Evolutionary conservation across 148 eudicot genomes (phyloP).

Genomic region (Mesembryanthemum crystallinum): DNA sequence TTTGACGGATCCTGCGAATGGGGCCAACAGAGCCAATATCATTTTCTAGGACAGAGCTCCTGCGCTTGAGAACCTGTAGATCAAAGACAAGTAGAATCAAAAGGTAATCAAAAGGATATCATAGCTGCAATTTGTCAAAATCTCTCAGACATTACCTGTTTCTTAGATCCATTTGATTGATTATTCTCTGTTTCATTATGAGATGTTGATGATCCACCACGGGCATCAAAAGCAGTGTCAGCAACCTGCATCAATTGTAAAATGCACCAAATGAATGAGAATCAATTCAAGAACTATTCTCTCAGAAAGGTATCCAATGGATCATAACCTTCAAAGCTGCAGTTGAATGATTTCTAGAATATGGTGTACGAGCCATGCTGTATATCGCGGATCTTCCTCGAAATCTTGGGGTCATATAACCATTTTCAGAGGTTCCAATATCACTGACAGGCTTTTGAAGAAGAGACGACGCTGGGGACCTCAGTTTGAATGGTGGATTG

Average conservation of each 20-base stretch:
- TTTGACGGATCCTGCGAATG: conserved; percentile 87
- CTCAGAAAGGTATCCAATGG: background rate
- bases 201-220: conserved; percentile 35
- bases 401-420: conserved; percentile 60
- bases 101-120: conserved; percentile 8
- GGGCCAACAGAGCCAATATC: conserved; percentile 80
- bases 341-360: conserved; percentile 51
- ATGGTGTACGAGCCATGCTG: conserved; percentile 88
- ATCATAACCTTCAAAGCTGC: conserved; percentile 39
- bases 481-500: conserved; percentile 30
- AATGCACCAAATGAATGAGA: background rate
- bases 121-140: conserved; percentile 1
- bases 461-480: conserved; percentile 38
- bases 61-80: conserved; percentile 71
- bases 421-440: conserved; percentile 45
- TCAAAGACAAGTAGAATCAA: background rate
- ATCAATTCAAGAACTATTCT: background rate
- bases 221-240: conserved; percentile 28
- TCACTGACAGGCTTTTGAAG: conserved; percentile 35
- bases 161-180: conserved; percentile 35
- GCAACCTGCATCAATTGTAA: conserved; percentile 37
- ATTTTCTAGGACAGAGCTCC: conserved; percentile 71
- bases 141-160: conserved; percentile 31
- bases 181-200: conserved; percentile 37
- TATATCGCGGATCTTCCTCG: conserved; percentile 86